These are phyloP conservation scores for Stevia rebaudiana DNA, from an alignment of 140 eudicot species.

Conservation along the genomic window DNA sequence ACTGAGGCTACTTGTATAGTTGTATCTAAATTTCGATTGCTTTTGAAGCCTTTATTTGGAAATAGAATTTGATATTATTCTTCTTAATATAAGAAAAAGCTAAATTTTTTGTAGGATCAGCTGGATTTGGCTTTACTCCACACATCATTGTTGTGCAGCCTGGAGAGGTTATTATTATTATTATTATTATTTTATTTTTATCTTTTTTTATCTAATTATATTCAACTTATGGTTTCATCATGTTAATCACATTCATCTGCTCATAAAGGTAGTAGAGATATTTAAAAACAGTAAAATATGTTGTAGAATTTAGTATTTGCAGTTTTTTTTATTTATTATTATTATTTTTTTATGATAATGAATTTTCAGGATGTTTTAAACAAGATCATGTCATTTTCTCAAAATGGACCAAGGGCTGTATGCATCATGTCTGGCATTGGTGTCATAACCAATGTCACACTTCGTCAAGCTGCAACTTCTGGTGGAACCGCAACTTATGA, in stretches of 20 bases:
- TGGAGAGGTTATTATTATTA: constrained; percentile 71
- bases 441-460: constrained; percentile 79
- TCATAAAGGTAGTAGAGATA: background rate
- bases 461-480: constrained; percentile 84
- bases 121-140: constrained; percentile 71
- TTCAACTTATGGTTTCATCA: background rate
- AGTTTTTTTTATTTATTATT: background rate
- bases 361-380: constrained; percentile 64
- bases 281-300: background rate
- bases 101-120: constrained; percentile 50
- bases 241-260: background rate
- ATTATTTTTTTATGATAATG: background rate
- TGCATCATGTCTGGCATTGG: constrained; percentile 84
- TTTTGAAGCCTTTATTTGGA: background rate
- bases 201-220: constrained; percentile 2
- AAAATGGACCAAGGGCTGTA: constrained; percentile 84
- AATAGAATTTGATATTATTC: background rate
- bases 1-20: too few species aligned
- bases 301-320: background rate
- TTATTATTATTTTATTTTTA: background rate
- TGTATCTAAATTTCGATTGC: too few species aligned
- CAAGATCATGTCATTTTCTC: constrained; percentile 85
- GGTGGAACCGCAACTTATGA: constrained; percentile 94
- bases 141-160: constrained; percentile 72
- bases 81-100: background rate